phyloP scores from a whole-genome alignment of 768 basidiomycete species.

The Lepiota brunneoincarnata region DNA sequence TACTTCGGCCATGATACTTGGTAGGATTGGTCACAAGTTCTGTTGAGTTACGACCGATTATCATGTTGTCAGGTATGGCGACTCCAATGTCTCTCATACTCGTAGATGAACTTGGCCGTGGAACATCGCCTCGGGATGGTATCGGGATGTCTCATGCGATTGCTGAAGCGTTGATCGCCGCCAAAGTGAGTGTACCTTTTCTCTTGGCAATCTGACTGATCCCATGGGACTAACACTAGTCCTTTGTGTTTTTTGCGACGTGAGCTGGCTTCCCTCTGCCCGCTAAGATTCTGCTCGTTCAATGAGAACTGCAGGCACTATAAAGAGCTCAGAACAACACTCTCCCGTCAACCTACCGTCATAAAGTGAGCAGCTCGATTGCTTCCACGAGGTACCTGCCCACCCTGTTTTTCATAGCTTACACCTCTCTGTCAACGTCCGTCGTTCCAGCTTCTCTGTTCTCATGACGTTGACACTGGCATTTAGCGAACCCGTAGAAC shows the following conservation, averaged over 20 bases:
- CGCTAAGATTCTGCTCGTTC: conserved; percentile 2
- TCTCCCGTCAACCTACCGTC: conserved; percentile 75
- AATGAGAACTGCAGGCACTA: conserved; percentile 58
- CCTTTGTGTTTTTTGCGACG: conserved; percentile 91
- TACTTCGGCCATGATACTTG: conserved; percentile 86
- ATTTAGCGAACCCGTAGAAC: conserved; percentile 55
- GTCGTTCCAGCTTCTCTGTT: background rate
- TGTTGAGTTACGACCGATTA: background rate
- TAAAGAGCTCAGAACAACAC: conserved; percentile 70
- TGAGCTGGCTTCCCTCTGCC: conserved; percentile 28
- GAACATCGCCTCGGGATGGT: conserved; percentile 83
- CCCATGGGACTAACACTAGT: conserved; percentile 35
- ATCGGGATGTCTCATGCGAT: conserved; percentile 84
- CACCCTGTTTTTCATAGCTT: conserved; percentile 44
- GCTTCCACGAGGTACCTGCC: background rate
- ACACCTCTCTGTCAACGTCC: conserved; percentile 78
- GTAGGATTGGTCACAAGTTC: conserved; percentile 29
- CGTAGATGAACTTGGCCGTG: conserved; percentile 92
- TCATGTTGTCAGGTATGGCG: conserved; percentile 53
- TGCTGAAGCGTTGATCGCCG: conserved; percentile 69
- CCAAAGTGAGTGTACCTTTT: conserved; percentile 51
- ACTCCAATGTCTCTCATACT: conserved; percentile 71
- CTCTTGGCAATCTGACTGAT: background rate
- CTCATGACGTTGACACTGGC: background rate
- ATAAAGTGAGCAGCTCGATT: conserved; percentile 56